A percentile compares a stretch with the other conserved stretches of the same genome.
phyloP scores from a whole-genome alignment of 768 basidiomycete genomes.

The Suillus spraguei region DNA sequence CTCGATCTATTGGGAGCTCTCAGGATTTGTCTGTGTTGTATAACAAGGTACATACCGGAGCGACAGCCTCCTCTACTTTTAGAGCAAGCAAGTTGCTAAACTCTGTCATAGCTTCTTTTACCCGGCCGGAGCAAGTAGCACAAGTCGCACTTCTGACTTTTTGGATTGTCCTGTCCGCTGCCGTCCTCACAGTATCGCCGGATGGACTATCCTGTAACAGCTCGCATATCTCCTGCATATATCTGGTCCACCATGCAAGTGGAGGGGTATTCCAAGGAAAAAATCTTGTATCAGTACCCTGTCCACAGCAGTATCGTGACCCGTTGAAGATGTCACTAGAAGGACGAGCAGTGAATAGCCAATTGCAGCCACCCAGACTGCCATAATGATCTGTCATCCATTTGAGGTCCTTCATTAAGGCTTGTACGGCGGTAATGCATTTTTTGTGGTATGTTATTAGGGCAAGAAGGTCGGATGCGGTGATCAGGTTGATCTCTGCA shows the following conservation, averaged over 20 bases:
- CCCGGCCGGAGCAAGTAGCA: constrained; percentile 1
- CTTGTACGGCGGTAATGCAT: constrained; percentile 4
- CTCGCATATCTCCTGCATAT: constrained; percentile 21
- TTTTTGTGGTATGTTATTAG: constrained; percentile 17
- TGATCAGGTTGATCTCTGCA: constrained; percentile 26
- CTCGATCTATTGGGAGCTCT: constrained; percentile 11
- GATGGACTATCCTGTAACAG: constrained; percentile 24
- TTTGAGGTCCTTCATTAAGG: not conserved
- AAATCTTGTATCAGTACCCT: not conserved
- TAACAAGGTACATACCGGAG: constrained; percentile 13
- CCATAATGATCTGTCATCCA: constrained; percentile 20
- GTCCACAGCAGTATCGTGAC: constrained; percentile 11
- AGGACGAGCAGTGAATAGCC: too few species aligned
- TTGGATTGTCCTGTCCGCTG: constrained; percentile 11
- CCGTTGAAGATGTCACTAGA: too few species aligned
- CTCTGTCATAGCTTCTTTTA: constrained; percentile 20
- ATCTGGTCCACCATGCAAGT: constrained; percentile 27
- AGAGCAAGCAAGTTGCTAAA: constrained; percentile 16
- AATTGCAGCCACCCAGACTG: constrained; percentile 9
- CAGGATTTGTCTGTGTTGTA: not conserved
- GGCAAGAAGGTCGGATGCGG: constrained; percentile 21
- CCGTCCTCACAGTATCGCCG: constrained; percentile 14
- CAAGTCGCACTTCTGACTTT: constrained; percentile 7
- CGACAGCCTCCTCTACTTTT: constrained; percentile 19
- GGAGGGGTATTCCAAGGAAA: not conserved